These are phyloP conservation scores for Calocybe gambosa DNA, from an alignment of 1,284 basidiomycete genomes.

Conservation along the genomic window DNA sequence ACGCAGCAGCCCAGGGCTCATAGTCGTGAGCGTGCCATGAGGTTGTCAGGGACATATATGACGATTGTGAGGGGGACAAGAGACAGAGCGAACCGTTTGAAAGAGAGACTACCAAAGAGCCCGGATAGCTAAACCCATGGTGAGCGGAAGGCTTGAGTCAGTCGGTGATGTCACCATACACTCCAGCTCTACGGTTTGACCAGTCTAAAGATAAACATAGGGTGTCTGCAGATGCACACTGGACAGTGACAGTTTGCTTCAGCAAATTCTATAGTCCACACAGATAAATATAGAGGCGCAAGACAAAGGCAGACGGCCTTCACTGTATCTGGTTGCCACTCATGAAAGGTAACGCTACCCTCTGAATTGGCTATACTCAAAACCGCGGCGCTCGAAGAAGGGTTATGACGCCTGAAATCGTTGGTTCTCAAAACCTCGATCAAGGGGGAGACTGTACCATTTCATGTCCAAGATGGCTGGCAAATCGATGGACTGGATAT, in stretches of 20 bases:
- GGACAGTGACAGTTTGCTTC: slow-evolving; percentile 40
- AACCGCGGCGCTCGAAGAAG: slow-evolving; percentile 34
- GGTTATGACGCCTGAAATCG: slow-evolving; percentile 48
- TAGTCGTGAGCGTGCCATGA: slow-evolving; percentile 89
- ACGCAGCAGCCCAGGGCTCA: slow-evolving; percentile 93
- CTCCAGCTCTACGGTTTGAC: slow-evolving; percentile 54
- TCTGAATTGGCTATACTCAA: slow-evolving; percentile 81
- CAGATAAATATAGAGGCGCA: not conserved
- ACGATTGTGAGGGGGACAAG: slow-evolving; percentile 39
- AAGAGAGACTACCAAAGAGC: slow-evolving; percentile 71
- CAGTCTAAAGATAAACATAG: slow-evolving; percentile 88
- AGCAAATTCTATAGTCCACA: slow-evolving; percentile 36
- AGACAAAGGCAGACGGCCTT: not conserved
- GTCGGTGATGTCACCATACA: slow-evolving; percentile 20
- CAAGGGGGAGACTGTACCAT: slow-evolving; percentile 49
- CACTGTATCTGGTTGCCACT: slow-evolving; percentile 50
- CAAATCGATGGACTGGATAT: slow-evolving; percentile 65
- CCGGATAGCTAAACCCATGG: slow-evolving; percentile 32
- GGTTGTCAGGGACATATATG: slow-evolving; percentile 38
- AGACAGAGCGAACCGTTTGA: slow-evolving; percentile 72
- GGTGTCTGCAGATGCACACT: slow-evolving; percentile 50
- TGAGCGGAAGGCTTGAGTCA: slow-evolving; percentile 8
- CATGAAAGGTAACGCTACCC: slow-evolving; percentile 63
- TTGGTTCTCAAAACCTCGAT: not conserved
- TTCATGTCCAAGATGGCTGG: slow-evolving; percentile 91